Evolutionary conservation across 2,329 filamentous ascomycete genomes (phyloP), one percentile per base, ranked within the genome.

Genomic region (Hypoxylon sp.): DNA sequence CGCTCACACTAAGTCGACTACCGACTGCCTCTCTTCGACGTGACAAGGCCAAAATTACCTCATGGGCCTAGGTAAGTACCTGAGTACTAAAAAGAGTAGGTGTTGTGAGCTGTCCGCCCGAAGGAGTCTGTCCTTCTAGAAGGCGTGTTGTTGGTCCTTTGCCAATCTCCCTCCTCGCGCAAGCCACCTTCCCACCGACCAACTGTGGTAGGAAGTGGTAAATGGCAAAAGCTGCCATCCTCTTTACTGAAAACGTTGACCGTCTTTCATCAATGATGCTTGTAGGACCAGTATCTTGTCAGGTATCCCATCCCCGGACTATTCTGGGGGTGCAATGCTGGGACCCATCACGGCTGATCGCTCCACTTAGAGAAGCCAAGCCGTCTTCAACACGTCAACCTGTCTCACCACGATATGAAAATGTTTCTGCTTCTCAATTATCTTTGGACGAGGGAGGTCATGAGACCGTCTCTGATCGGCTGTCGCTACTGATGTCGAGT

Each of bases 121-220:
- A 23, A 58, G 58, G 48, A 61, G 58, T 54, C 35, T 49, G 45
- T 43, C 27, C 40, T 48, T 26, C 45, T 38, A 52, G 42, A 38
- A 57, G 50, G 40, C 45, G 46, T 33, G 29, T 27, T 49, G 47
- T 58, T 41, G 37, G 47, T 40, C 50, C 57, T 58, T n/a, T 55
- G 35, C 46, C 35, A 58, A 58, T 51, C 41, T 61, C 55, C 40
- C 17, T 40, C 35, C 27, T 54, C 47, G 48, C 48, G 48, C 54
- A 55, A 57, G 58, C 61, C 51, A 58, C 55, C 24, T 56, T 61
- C 38, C 58, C 45, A 52, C 42, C 41, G 15, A 41, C 41, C 48
- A 50, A 42, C 15, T 53, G 11, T 18, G 21, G 23, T 13, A 46
- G 35, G 13, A 17, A 26, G n/a, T 35, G 23, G 40, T 52, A 21